A percentile compares a stretch with the other conserved stretches of the same genome.
Conservation (phyloP, 192 early-diverging fungal species). For the Anaeromyces robustus region DNA sequence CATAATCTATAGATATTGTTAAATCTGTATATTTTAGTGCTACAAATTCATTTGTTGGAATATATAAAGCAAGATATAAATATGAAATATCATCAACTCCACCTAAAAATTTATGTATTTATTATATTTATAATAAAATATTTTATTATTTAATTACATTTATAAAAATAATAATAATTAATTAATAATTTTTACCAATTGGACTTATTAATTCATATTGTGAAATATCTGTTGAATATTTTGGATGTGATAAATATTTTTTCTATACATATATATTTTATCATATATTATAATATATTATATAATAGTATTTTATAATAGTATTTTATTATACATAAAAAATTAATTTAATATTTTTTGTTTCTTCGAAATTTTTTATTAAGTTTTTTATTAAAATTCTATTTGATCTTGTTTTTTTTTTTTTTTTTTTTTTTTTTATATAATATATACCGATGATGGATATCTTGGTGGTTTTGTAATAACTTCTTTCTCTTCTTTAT, state of each 20-base stretch:
- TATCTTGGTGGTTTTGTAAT: too few species aligned
- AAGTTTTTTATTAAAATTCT: too few species aligned
- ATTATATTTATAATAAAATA: too few species aligned
- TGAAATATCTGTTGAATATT: not conserved
- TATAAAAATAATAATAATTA: too few species aligned
- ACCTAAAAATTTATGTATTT: slow-evolving; percentile 5
- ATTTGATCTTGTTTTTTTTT: too few species aligned
- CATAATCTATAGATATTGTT: slow-evolving; percentile 30
- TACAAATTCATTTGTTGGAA: slow-evolving; percentile 26
- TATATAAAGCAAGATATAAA: slow-evolving; percentile 29
- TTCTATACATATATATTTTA: not conserved
- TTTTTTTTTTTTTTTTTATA: too few species aligned
- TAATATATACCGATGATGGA: too few species aligned
- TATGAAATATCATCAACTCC: slow-evolving; percentile 47
- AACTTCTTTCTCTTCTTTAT: not conserved
- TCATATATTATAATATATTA: not conserved
- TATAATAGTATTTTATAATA: too few species aligned
- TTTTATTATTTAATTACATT: too few species aligned
- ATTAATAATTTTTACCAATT: not conserved
- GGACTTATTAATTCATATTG: not conserved
- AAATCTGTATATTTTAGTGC: slow-evolving; percentile 42
- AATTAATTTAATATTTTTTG: too few species aligned
- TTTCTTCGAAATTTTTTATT: too few species aligned
- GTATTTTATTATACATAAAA: too few species aligned
- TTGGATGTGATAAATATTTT: not conserved